A percentile compares a stretch with the other conserved stretches of the same genome.
These are phyloP conservation scores for Pholiota microspora DNA, from an alignment of 768 basidiomycete genomes.

Conservation along the genomic window DNA sequence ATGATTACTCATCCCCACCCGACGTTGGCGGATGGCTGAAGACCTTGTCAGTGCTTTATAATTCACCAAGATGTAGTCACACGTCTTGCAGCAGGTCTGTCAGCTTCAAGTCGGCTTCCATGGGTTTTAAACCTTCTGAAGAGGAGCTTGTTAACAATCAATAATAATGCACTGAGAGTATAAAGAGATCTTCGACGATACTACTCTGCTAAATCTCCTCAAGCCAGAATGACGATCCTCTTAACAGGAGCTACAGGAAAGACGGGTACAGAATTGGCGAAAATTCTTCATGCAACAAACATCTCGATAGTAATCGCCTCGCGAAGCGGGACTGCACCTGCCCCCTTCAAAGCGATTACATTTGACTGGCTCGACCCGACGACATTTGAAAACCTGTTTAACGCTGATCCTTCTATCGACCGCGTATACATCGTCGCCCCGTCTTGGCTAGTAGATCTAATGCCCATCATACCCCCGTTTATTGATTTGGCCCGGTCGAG, in stretches of 20 bases:
- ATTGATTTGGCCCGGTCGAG: constrained; percentile 25
- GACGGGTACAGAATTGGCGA: constrained; percentile 23
- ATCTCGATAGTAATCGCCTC: constrained; percentile 23
- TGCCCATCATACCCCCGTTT: constrained; percentile 22
- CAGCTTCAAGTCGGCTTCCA: no score
- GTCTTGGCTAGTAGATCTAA: constrained; percentile 6
- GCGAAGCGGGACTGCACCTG: constrained; percentile 21
- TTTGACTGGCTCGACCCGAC: constrained; percentile 32
- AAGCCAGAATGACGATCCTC: constrained; percentile 27
- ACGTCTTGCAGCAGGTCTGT: no score
- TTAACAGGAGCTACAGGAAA: constrained; percentile 32
- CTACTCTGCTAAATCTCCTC: no score
- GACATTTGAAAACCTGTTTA: constrained; percentile 29
- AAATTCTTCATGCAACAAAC: constrained; percentile 18
- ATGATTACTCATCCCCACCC: no score
- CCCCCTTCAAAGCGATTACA: constrained; percentile 22
- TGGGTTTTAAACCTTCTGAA: neutral
- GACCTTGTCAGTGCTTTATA: no score
- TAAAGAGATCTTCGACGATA: no score
- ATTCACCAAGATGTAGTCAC: no score
- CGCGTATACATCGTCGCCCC: constrained; percentile 22
- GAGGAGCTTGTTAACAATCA: no score
- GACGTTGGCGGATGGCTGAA: no score
- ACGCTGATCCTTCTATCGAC: constrained; percentile 17
- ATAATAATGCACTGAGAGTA: no score